A percentile compares a stretch with the other conserved stretches of the same genome.
These are phyloP conservation scores for Pseudocercospora pini-densiflorae DNA, from an alignment of 2,329 filamentous ascomycete genomes.

Conservation along the genomic window DNA sequence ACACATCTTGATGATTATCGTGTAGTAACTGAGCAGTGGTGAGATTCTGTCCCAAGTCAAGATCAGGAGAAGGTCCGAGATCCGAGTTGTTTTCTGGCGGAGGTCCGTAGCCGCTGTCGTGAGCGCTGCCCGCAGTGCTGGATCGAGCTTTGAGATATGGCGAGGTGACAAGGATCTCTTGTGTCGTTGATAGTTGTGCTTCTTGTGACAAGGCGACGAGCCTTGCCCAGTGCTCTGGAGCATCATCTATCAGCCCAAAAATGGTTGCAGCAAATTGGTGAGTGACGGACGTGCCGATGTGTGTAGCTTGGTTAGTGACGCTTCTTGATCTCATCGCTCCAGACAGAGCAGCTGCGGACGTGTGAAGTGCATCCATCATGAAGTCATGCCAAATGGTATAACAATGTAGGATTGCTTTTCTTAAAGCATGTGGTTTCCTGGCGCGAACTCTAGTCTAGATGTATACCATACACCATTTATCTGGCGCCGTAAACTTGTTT, in stretches of 20 bases:
- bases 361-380: neutral
- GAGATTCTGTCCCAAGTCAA: neutral
- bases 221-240: neutral
- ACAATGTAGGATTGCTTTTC: neutral
- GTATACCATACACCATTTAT: neutral
- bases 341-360: neutral
- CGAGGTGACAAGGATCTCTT: neutral
- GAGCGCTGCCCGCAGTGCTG: neutral
- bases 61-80: neutral
- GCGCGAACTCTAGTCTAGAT: neutral
- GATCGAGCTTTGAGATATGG: neutral
- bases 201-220: neutral
- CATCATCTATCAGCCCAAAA: conserved; percentile 3
- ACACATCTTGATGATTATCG: no score
- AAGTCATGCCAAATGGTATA: neutral
- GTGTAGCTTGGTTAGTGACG: neutral
- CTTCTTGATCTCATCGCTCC: neutral
- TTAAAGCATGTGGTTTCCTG: neutral
- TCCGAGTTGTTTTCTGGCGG: neutral
- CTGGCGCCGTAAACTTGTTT: neutral
- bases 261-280: neutral
- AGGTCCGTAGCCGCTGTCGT: conserved; percentile 2
- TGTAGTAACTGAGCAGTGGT: neutral
- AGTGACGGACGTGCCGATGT: neutral
- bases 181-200: neutral